Percentiles rank a stretch among this genome's conserved stretches.
phyloP scores from a whole-genome alignment of 148 eudicot species.

The Nepenthes gracilis region DNA sequence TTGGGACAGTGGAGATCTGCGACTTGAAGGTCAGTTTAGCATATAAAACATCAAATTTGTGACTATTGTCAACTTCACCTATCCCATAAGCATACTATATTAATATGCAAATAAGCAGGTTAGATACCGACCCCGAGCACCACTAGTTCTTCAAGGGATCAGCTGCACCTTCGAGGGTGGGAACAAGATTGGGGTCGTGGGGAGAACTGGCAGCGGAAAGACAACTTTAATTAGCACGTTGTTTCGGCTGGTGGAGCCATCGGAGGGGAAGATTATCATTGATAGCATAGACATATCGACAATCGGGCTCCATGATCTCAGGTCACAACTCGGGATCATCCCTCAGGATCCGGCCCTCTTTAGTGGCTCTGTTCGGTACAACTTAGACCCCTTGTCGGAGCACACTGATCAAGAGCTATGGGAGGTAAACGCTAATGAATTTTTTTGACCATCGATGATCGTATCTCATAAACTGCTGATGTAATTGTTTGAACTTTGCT shows the following conservation, averaged over 20 bases:
- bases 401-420: conserved; percentile 44
- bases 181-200: conserved; percentile 47
- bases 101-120: conserved; percentile 18
- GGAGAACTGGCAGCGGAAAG: conserved; percentile 57
- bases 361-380: conserved; percentile 38
- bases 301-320: conserved; percentile 53
- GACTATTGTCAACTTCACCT: not conserved
- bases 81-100: too few species aligned
- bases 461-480: too few species aligned
- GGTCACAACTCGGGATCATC: conserved; percentile 44
- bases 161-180: conserved; percentile 43
- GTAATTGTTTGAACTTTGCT: not conserved
- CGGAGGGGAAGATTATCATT: conserved; percentile 36
- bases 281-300: conserved; percentile 30
- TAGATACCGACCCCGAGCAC: conserved; percentile 33
- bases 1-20: conserved; percentile 28
- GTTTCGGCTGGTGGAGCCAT: conserved; percentile 52
- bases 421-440: conserved; percentile 17
- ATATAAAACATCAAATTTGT: not conserved
- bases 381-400: conserved; percentile 43
- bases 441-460: not conserved
- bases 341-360: conserved; percentile 56
- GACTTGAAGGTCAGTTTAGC: conserved; percentile 25
- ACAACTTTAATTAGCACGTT: conserved; percentile 41
- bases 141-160: conserved; percentile 40